A percentile compares a stretch with the other conserved stretches of the same genome.
These are phyloP conservation scores for Pistacia integerrima DNA, from an alignment of 345 rosid species.

Conservation along the genomic window DNA sequence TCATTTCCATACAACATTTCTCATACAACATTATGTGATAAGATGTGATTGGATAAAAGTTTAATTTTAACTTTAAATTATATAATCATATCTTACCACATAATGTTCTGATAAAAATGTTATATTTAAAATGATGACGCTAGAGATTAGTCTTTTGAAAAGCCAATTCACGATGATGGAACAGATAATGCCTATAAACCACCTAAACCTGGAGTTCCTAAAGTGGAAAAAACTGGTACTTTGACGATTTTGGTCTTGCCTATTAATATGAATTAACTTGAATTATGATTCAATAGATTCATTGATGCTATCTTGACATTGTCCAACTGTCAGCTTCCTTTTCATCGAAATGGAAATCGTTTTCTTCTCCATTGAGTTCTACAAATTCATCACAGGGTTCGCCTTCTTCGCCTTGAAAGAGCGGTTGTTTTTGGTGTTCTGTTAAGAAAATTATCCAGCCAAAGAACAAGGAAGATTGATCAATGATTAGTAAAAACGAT, in stretches of 20 bases:
- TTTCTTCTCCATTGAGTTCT: conserved; percentile 25
- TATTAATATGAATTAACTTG: neutral
- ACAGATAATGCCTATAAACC: conserved; percentile 24
- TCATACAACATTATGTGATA: no score
- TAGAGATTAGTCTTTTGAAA: no score
- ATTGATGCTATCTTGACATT: conserved; percentile 5
- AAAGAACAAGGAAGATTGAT: conserved; percentile 32
- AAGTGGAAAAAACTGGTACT: conserved; percentile 40
- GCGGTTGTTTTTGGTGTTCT: conserved; percentile 72
- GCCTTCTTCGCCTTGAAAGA: conserved; percentile 53
- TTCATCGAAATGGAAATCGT: neutral
- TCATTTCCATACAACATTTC: no score
- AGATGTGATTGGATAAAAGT: no score
- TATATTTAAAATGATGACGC: no score
- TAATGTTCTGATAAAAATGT: no score
- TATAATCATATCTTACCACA: no score
- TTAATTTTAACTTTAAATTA: no score
- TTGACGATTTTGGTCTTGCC: neutral
- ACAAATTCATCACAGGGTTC: conserved; percentile 34
- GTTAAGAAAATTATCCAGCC: conserved; percentile 42
- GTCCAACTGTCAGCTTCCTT: conserved; percentile 10
- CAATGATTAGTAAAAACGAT: no score
- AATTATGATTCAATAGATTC: neutral
- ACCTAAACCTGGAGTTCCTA: conserved; percentile 20
- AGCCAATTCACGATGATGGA: conserved; percentile 24